phyloP scores from a whole-genome alignment of 371 early-diverging fungal species.

The Smittium culicis region DNA sequence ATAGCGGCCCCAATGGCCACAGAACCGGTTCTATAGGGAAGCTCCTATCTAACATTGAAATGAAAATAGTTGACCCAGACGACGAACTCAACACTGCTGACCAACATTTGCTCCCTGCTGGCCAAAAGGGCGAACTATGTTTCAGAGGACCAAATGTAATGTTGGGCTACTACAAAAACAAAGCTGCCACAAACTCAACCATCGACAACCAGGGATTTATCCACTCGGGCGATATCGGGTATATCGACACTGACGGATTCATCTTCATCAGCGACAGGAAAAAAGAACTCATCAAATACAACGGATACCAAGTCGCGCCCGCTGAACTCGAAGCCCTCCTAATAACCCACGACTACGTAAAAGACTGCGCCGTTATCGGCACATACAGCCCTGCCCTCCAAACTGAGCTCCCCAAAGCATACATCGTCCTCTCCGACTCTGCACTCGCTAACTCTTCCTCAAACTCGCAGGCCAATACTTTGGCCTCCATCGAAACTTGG shows the following conservation, averaged over 20 bases:
- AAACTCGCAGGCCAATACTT: constrained; percentile 13
- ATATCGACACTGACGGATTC: constrained; percentile 53
- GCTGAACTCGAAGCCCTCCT: constrained; percentile 76
- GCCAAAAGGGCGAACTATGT: constrained; percentile 65
- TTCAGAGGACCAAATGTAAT: constrained; percentile 82
- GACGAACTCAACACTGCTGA: constrained; percentile 35
- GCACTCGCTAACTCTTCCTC: constrained; percentile 21
- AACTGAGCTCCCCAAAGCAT: constrained; percentile 41
- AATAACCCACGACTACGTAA: constrained; percentile 51
- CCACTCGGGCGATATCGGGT: constrained; percentile 90
- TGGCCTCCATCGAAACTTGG: constrained; percentile 37
- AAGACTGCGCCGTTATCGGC: constrained; percentile 68
- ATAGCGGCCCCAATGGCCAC: constrained; percentile 22
- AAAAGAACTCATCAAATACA: constrained; percentile 59
- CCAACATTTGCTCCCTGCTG: too few species aligned
- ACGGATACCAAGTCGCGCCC: constrained; percentile 60
- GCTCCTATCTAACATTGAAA: constrained; percentile 50
- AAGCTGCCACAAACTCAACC: constrained; percentile 56
- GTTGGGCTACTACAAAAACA: constrained; percentile 70
- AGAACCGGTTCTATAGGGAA: constrained; percentile 47
- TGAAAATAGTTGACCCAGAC: constrained; percentile 47
- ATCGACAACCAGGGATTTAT: constrained; percentile 83
- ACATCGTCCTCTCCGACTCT: constrained; percentile 12
- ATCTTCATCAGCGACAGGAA: constrained; percentile 47
- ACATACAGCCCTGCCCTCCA: constrained; percentile 46